phyloP scores from a whole-genome alignment of 1,284 basidiomycete species.

The Ustilago lituana region DNA sequence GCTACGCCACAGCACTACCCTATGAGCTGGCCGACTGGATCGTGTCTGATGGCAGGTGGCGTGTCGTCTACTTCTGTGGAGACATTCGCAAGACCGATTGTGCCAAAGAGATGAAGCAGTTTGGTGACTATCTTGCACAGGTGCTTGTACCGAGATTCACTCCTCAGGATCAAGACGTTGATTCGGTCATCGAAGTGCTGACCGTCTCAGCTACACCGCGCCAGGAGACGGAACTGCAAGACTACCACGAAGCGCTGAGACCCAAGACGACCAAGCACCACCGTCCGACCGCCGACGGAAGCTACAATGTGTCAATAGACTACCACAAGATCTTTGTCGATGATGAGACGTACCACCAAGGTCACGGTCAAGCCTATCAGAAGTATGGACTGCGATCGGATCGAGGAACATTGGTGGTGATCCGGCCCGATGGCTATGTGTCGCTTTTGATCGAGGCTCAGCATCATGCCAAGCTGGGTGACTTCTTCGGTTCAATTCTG shows the following conservation, averaged over 20 bases:
- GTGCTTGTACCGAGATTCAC: conserved; percentile 21
- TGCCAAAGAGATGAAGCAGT: conserved; percentile 14
- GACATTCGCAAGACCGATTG: conserved; percentile 20
- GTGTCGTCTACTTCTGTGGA: conserved; percentile 36
- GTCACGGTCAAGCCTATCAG: conserved; percentile 27
- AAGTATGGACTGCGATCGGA: conserved; percentile 25
- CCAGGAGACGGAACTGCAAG: conserved; percentile 10
- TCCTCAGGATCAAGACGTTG: conserved; percentile 18
- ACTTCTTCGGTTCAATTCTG: conserved; percentile 22
- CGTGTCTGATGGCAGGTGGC: conserved; percentile 27
- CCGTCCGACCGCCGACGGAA: conserved; percentile 14
- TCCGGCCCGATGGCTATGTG: conserved; percentile 40
- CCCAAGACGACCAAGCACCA: conserved; percentile 23
- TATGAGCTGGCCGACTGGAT: conserved; percentile 42
- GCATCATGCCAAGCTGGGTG: conserved; percentile 14
- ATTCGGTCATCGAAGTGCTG: conserved; percentile 43
- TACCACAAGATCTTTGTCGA: conserved; percentile 44
- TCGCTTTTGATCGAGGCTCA: conserved; percentile 20
- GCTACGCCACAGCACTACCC: conserved; percentile 25
- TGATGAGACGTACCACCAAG: conserved; percentile 34
- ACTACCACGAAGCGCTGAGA: conserved; percentile 20
- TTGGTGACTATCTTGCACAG: conserved; percentile 15
- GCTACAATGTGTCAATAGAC: conserved; percentile 26
- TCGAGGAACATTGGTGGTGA: conserved; percentile 26
- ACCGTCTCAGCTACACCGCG: conserved; percentile 27